Evolutionary conservation across 192 early-diverging fungal species (phyloP).

Genomic region (Jimgerdemannia lactiflua): DNA sequence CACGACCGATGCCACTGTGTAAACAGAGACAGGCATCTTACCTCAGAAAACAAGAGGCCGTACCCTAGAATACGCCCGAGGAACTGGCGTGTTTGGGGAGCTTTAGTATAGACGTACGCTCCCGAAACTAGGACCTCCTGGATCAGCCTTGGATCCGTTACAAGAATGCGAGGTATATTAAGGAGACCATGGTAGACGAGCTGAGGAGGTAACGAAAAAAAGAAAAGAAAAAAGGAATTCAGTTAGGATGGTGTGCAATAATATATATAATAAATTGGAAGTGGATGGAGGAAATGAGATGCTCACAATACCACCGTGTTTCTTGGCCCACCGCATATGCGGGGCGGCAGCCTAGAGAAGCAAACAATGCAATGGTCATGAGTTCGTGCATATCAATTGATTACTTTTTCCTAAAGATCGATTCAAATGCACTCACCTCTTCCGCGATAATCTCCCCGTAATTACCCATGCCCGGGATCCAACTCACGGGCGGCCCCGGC

Average conservation of each 20-base stretch:
- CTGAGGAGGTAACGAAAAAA: neutral
- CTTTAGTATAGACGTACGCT: constrained; percentile 44
- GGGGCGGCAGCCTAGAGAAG: constrained; percentile 29
- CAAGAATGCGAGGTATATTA: constrained; percentile 27
- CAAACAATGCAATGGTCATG: too few species aligned
- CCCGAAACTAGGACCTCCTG: constrained; percentile 40
- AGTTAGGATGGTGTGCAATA: neutral
- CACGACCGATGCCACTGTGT: too few species aligned
- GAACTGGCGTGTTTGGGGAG: constrained; percentile 17
- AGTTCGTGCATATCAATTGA: too few species aligned
- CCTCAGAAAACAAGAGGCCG: constrained; percentile 50
- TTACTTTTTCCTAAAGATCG: neutral
- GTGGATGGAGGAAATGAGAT: neutral
- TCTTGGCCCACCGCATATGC: constrained; percentile 40
- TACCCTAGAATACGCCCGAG: constrained; percentile 38
- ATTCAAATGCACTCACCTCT: constrained; percentile 23
- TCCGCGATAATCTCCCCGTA: constrained; percentile 36
- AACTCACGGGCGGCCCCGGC: constrained; percentile 45
- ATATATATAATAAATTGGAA: too few species aligned
- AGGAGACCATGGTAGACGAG: constrained; percentile 40
- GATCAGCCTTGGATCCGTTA: constrained; percentile 47
- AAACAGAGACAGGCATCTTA: neutral
- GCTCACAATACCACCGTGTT: constrained; percentile 47
- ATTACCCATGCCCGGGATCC: constrained; percentile 42
- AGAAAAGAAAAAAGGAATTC: neutral